Evolutionary conservation across 2,329 filamentous ascomycete genomes (phyloP).

Genomic region (Aspergillus sp.): DNA sequence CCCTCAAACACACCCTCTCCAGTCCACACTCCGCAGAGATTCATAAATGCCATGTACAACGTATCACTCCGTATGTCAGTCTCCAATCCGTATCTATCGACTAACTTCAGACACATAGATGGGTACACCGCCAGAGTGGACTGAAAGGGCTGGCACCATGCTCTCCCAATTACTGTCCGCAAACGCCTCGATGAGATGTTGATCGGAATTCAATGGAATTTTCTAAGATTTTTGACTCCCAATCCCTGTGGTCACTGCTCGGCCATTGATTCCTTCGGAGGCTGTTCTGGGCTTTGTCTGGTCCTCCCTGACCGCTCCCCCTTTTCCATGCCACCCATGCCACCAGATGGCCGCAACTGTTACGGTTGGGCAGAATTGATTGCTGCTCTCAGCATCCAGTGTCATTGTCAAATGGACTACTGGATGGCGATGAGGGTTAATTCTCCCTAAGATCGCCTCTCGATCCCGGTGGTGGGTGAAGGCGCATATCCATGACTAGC

Average conservation of each 20-base stretch:
- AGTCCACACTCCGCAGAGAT: background rate
- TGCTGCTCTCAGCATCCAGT: background rate
- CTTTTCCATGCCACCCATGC: conserved; percentile 8
- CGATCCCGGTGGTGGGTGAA: background rate
- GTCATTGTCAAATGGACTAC: conserved; percentile 5
- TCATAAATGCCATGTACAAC: conserved; percentile 1
- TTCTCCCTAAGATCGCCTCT: background rate
- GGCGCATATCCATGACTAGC: background rate
- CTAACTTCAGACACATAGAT: background rate
- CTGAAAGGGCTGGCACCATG: background rate
- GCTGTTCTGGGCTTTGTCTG: background rate
- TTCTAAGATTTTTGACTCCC: background rate
- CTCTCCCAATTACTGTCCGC: background rate
- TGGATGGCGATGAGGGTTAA: background rate
- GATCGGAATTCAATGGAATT: conserved; percentile 2
- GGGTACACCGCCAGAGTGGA: conserved; percentile 6
- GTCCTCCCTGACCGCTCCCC: conserved; percentile 16
- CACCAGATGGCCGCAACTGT: background rate
- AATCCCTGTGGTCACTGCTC: conserved; percentile 2
- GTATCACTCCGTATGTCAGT: background rate
- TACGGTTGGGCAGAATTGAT: background rate
- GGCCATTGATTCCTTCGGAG: conserved; percentile 3
- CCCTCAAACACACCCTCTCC: background rate
- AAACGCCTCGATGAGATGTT: background rate
- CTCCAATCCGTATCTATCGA: conserved; percentile 1